These are phyloP conservation scores for Podosphaera fusca DNA, from an alignment of 2,329 filamentous ascomycete species.

Conservation along the genomic window DNA sequence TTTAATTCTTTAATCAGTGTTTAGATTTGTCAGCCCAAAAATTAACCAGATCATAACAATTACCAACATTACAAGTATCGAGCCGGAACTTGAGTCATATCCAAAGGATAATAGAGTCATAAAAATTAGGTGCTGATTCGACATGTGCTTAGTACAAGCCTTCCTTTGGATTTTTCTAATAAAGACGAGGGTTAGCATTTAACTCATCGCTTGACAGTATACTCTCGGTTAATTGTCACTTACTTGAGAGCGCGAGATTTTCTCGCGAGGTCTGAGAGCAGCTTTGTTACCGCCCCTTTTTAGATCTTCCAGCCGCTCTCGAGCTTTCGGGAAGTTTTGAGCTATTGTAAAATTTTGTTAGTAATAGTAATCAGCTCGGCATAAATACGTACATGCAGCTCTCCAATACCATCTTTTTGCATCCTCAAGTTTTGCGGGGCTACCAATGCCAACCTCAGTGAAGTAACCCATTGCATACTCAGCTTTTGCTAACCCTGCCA, in stretches of 20 bases:
- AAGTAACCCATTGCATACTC: slow-evolving; percentile 98
- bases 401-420: slow-evolving; percentile 97
- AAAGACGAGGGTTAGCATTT: not conserved
- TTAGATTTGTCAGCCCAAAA: not conserved
- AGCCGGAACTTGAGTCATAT: not conserved
- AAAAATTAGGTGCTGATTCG: not conserved
- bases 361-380: not conserved
- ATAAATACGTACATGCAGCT: slow-evolving; percentile 54
- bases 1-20: not conserved
- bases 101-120: not conserved
- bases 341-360: slow-evolving; percentile 26
- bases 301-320: slow-evolving; percentile 78
- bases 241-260: slow-evolving; percentile 59
- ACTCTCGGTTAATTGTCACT: slow-evolving; percentile 50
- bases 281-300: slow-evolving; percentile 54
- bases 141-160: not conserved
- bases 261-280: slow-evolving; percentile 48
- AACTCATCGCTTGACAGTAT: not conserved
- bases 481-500: slow-evolving; percentile 71
- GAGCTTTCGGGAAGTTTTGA: slow-evolving; percentile 82
- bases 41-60: not conserved
- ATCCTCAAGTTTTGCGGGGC: slow-evolving; percentile 68
- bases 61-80: not conserved
- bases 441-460: slow-evolving; percentile 82
- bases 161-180: not conserved